These are phyloP conservation scores for Cicer arietinum DNA, from an alignment of 306 rosid genomes.

Conservation along the genomic window DNA sequence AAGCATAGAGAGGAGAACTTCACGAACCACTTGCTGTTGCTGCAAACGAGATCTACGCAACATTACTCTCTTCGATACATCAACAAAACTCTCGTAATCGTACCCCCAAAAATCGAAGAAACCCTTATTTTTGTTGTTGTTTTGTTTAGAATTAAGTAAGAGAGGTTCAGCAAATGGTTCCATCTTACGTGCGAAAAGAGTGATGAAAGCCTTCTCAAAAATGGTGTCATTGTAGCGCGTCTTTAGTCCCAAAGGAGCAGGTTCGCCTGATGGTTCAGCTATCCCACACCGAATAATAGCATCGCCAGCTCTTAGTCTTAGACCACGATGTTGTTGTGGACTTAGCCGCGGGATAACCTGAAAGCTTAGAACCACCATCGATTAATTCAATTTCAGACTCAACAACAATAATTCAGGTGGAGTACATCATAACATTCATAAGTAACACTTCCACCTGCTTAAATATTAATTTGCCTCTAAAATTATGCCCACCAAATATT, in stretches of 20 bases:
- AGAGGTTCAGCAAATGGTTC: conserved; percentile 55
- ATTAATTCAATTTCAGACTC: background rate
- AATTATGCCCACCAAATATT: conserved; percentile 8
- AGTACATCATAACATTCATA: background rate
- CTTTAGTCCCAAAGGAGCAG: conserved; percentile 84
- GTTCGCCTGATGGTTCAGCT: conserved; percentile 79
- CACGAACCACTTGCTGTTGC: conserved; percentile 85
- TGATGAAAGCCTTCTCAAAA: conserved; percentile 80
- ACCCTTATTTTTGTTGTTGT: conserved; percentile 48
- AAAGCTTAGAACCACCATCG: conserved; percentile 25
- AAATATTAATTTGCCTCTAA: background rate
- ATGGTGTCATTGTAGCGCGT: conserved; percentile 78
- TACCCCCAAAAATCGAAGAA: conserved; percentile 60
- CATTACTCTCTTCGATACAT: conserved; percentile 83
- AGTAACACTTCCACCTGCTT: no score
- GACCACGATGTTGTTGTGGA: conserved; percentile 23
- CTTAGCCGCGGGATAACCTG: conserved; percentile 46
- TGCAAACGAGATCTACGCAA: conserved; percentile 78
- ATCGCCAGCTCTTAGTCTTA: background rate
- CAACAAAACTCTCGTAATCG: conserved; percentile 84
- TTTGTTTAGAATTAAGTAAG: background rate
- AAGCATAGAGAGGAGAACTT: conserved; percentile 91
- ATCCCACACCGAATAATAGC: conserved; percentile 65
- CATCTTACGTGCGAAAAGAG: conserved; percentile 83
- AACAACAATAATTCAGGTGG: background rate